Evolutionary conservation across 2,329 filamentous ascomycete species (phyloP), one percentile per base, ranked within the genome.

Genomic region (Cercospora sp.): DNA sequence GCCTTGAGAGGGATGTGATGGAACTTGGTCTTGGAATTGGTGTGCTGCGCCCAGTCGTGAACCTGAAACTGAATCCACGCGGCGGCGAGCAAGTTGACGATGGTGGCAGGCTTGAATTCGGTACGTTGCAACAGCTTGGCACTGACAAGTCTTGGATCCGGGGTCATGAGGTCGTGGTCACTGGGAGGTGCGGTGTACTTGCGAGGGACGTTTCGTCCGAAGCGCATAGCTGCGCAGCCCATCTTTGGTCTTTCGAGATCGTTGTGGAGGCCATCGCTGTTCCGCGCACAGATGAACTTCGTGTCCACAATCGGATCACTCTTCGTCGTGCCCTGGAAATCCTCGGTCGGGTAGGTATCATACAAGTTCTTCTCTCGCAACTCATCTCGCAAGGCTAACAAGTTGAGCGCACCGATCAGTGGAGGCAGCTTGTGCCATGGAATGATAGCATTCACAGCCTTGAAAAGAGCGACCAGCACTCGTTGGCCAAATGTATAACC

Each of bases 31-130:
- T 67, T 53, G 57, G 55, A 36, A 13, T 60, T 42, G 20, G 61
- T 70, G 58, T 69, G 67, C 51, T 59, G 48, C 20, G n/a, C 30
- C 81, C 81, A 83, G 66, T 82, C 81, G 64, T 83, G 82, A 0
- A 79, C 79, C 65, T 83, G 81, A 63, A 84, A 83, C 69, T 84
- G 82, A n/a, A 84, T 83, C 81, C 82, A 84, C 1, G 82, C 82
- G 13, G 82, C 82, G 2, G 82, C 82, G 6, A 84, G 74, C 45
- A 84, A 69, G 65, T 84, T 84, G 66, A 84, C 65, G 1, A 76
- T 81, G 0, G 81, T 83, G 0, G 82, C 82, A 3, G 81, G 81
- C 26, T 80, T 81, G 69, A 84, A 84, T 3, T 73, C 75, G n/a
- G 80, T 77, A 8, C 82, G 75, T 20, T 77, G 77, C 76, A 84